phyloP scores from a whole-genome alignment of 768 basidiomycete species.

The Tricholoma furcatifolium region DNA sequence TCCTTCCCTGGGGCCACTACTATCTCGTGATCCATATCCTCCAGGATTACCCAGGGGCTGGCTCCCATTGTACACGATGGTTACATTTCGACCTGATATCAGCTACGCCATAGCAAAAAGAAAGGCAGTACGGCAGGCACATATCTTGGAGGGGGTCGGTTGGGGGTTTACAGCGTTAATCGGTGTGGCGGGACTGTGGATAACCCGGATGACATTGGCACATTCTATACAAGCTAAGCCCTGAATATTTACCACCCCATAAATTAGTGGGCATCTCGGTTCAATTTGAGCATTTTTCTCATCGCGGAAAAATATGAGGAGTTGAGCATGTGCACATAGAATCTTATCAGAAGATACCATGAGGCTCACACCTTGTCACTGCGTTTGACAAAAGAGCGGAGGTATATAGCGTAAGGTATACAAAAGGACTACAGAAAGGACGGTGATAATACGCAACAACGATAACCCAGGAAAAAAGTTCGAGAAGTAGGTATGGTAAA shows the following conservation, averaged over 20 bases:
- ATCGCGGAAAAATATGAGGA: constrained; percentile 3
- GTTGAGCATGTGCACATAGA: constrained; percentile 10
- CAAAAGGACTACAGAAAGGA: constrained; percentile 30
- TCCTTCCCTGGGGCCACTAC: constrained; percentile 41
- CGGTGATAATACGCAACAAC: constrained; percentile 27
- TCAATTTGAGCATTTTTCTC: constrained; percentile 12
- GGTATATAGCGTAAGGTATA: constrained; percentile 28
- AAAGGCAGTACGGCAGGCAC: constrained; percentile 69
- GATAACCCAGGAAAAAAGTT: constrained; percentile 21
- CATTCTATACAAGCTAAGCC: constrained; percentile 14
- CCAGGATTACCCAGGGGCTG: constrained; percentile 67
- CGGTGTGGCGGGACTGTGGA: constrained; percentile 42
- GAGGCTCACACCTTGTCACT: constrained; percentile 20
- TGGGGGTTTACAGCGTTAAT: constrained; percentile 46
- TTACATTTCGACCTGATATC: constrained; percentile 95
- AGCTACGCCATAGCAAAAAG: constrained; percentile 80
- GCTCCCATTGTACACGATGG: constrained; percentile 96
- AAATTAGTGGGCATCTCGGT: constrained; percentile 14
- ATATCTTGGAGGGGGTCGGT: constrained; percentile 50
- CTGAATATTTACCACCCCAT: constrained; percentile 17
- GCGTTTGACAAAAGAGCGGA: constrained; percentile 20
- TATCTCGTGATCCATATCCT: constrained; percentile 58
- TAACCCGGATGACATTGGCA: constrained; percentile 34
- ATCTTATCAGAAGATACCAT: constrained; percentile 17
- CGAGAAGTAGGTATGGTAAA: constrained; percentile 18